A percentile compares a stretch with the other conserved stretches of the same genome.
phyloP scores from a whole-genome alignment of 495 filamentous ascomycete species.

The Neurospora tetrasperma region DNA sequence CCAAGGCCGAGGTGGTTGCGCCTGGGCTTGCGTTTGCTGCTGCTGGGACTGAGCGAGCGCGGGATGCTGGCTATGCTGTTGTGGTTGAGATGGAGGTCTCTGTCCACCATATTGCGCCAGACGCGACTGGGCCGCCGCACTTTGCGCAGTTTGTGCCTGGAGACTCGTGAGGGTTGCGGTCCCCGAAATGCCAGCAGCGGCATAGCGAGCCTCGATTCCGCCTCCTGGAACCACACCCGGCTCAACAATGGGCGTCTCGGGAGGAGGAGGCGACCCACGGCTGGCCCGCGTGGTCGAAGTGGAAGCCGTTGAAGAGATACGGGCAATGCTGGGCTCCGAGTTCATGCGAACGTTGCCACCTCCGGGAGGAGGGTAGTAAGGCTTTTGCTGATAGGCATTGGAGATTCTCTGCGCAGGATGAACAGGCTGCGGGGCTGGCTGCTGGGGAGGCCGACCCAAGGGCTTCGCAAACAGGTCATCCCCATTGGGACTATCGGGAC shows the following conservation, averaged over 20 bases:
- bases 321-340: slow-evolving; percentile 49
- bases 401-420: slow-evolving; percentile 28
- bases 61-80: slow-evolving; percentile 11
- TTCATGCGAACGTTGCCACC: slow-evolving; percentile 15
- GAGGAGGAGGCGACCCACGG: slow-evolving; percentile 87
- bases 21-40: slow-evolving; percentile 14
- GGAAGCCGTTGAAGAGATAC: slow-evolving; percentile 78
- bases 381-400: slow-evolving; percentile 38
- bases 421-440: slow-evolving; percentile 1
- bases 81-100: slow-evolving; percentile 20
- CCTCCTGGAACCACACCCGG: slow-evolving; percentile 58
- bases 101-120: slow-evolving; percentile 57
- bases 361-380: slow-evolving; percentile 39
- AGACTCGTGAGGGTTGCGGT: slow-evolving; percentile 68
- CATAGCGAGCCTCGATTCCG: slow-evolving; percentile 82
- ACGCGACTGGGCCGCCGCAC: slow-evolving; percentile 69
- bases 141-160: slow-evolving; percentile 70
- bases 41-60: neutral
- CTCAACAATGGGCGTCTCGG: slow-evolving; percentile 82
- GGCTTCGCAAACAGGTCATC: slow-evolving; percentile 56
- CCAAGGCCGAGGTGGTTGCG: slow-evolving; percentile 65
- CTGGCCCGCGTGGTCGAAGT: slow-evolving; percentile 87
- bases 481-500: slow-evolving; percentile 57
- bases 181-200: slow-evolving; percentile 78
- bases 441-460: slow-evolving; percentile 25